Percentiles rank a stretch among this genome's conserved stretches.
Evolutionary conservation across 805 yeast genomes (phyloP).

Genomic region (Candida khao-thaluensis): DNA sequence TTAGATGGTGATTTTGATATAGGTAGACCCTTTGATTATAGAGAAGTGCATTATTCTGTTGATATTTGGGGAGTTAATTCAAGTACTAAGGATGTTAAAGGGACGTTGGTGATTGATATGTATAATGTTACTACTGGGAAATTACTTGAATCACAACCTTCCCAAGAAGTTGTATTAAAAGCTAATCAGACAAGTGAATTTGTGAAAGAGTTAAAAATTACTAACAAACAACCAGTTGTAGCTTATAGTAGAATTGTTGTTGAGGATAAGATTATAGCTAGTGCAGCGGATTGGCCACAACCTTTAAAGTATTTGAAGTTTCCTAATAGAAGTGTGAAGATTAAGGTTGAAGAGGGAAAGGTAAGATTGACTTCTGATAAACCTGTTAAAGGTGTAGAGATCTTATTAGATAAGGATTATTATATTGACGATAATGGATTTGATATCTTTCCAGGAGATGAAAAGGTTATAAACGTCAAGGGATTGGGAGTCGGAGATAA

Average conservation of each 20-base stretch:
- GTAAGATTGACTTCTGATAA: constrained; percentile 28
- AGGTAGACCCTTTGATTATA: constrained; percentile 26
- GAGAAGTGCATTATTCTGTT: constrained; percentile 21
- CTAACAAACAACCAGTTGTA: constrained; percentile 17
- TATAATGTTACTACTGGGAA: constrained; percentile 34
- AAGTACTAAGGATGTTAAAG: constrained; percentile 20
- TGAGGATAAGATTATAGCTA: constrained; percentile 21
- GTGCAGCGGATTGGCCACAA: constrained; percentile 51
- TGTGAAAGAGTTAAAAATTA: constrained; percentile 16
- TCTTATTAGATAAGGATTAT: constrained; percentile 23
- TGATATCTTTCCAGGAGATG: constrained; percentile 44
- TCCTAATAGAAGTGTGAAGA: constrained; percentile 23
- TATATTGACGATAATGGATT: constrained; percentile 45
- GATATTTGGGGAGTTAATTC: constrained; percentile 46
- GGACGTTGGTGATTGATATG: constrained; percentile 23
- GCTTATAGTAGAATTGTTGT: constrained; percentile 17
- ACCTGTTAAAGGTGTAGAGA: constrained; percentile 47
- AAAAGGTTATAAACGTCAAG: constrained; percentile 16
- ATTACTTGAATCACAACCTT: constrained; percentile 15
- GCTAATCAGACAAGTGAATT: constrained; percentile 35
- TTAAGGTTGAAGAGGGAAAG: constrained; percentile 23
- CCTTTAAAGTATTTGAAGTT: constrained; percentile 41
- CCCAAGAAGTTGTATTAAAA: constrained; percentile 16
- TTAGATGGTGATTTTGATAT: constrained; percentile 5
- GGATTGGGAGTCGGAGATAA: constrained; percentile 18